These are phyloP conservation scores for Cladosporium cucumerinum DNA, from an alignment of 2,329 filamentous ascomycete species.

Conservation along the genomic window DNA sequence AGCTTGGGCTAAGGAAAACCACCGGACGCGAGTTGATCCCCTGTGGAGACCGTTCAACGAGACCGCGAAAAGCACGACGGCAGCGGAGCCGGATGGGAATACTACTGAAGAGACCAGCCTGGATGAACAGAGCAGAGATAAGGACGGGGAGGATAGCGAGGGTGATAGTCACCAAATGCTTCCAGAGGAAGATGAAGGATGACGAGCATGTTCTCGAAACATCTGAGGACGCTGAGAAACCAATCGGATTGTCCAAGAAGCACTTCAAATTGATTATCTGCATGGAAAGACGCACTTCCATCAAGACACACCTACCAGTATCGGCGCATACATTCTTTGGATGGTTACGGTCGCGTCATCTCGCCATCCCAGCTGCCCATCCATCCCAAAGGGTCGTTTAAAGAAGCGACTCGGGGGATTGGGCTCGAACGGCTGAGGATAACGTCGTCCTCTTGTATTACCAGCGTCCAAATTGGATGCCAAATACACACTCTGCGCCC, in stretches of 20 bases:
- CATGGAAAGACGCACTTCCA: not conserved
- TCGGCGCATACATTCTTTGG: not conserved
- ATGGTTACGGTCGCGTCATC: not conserved
- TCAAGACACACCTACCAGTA: not conserved
- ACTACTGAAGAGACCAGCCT: not conserved
- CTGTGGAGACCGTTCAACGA: not conserved
- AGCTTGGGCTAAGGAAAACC: constrained; percentile 1
- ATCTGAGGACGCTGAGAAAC: not conserved
- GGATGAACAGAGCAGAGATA: not conserved
- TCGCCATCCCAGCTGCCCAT: not conserved
- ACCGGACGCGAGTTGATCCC: constrained; percentile 6
- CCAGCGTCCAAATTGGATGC: not conserved
- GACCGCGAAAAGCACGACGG: not conserved
- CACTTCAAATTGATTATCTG: not conserved
- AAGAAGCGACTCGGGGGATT: not conserved
- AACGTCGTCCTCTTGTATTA: not conserved
- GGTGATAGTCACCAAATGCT: not conserved
- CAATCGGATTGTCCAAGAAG: not conserved
- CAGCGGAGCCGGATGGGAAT: not conserved
- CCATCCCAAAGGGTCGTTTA: not conserved
- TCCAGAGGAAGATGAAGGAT: no score
- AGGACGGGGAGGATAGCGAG: not conserved
- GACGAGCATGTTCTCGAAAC: not conserved
- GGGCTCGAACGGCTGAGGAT: not conserved
- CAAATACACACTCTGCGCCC: not conserved